Evolutionary conservation across 148 eudicot genomes (phyloP).

Genomic region (Gaultheria prostrata): DNA sequence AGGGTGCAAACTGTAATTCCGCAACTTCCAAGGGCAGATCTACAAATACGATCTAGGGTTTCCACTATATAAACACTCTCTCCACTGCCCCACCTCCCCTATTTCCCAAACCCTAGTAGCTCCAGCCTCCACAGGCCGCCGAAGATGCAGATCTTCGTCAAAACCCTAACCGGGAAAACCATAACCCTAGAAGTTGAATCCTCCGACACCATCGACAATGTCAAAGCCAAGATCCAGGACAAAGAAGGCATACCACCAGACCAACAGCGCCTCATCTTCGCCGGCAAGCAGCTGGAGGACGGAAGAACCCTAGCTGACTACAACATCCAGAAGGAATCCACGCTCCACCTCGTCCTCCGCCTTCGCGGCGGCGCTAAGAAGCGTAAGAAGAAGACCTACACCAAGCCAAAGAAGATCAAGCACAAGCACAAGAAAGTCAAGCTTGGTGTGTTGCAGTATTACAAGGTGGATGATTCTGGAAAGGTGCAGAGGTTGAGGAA

Average conservation of each 20-base stretch:
- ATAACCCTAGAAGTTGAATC: slow-evolving; percentile 28
- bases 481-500: slow-evolving; percentile 37
- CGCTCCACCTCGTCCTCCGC: slow-evolving; percentile 33
- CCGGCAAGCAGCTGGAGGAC: slow-evolving; percentile 30
- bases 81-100: background rate
- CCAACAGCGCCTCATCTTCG: slow-evolving; percentile 30
- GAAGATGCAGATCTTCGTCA: slow-evolving; percentile 35
- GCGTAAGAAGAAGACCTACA: slow-evolving; percentile 43
- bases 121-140: background rate
- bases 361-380: slow-evolving; percentile 37
- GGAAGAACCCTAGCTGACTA: slow-evolving; percentile 33
- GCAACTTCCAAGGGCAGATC: background rate
- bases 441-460: slow-evolving; percentile 35
- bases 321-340: slow-evolving; percentile 39
- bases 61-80: background rate
- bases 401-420: slow-evolving; percentile 44
- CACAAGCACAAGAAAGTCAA: slow-evolving; percentile 39
- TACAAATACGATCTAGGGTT: background rate
- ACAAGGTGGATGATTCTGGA: slow-evolving; percentile 36
- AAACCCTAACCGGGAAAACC: slow-evolving; percentile 31
- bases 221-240: slow-evolving; percentile 25
- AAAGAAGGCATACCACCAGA: slow-evolving; percentile 28
- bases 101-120: slow-evolving; percentile 9
- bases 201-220: slow-evolving; percentile 27
- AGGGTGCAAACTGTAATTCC: background rate